Evolutionary conservation across 768 basidiomycete genomes (phyloP), one percentile per base, ranked within the genome.

Genomic region (Cantharellus anzutake): DNA sequence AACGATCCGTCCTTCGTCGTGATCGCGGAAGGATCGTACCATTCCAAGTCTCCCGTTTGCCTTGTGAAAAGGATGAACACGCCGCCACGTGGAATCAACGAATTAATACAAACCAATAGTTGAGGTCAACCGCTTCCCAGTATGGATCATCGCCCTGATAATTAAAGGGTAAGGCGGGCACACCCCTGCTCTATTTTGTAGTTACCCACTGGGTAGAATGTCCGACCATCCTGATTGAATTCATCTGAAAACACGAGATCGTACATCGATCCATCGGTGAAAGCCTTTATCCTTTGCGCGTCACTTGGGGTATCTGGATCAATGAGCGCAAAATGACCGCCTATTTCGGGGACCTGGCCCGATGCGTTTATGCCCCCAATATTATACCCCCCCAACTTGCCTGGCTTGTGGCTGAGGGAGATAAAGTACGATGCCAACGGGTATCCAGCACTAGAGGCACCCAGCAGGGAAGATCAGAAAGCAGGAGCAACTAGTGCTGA

Each of bases 61-160:
- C 58, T 59, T 61, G 16, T 48, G 11, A 48, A 48, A 37, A 48
- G 44, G 29, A 37, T 37, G 52, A 55, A 7, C 35, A 7, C 11
- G 11, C 29, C 29, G 11, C 11, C 11, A 29, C 44, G 29, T 48
- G 44, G 29, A 11, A 48, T 11, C 29, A 29, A 48, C 29, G 44
- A 48, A 11, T 11, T 48, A 29, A 55, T 11, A 37, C 44, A 48
- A 11, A 64, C 71, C 70, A 71, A 59, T 71, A 73, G 59, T 73
- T 70, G 2, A 72, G 35, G 57, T 73, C 68, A 39, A 66, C 67
- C 42, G 70, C 73, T 40, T 71, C 69, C 71, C 71, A 73, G 62
- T 68, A 74, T 16, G 73, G 73, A 61, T 74, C 73, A 63, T 73
- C 73, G 39, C 73, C 73, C 3, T 66, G 66, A 60, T 64, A 37